Percentiles rank a stretch among this genome's conserved stretches.
These are phyloP conservation scores for Kingdonia uniflora DNA, from an alignment of 164 flowering plant species.

Conservation along the genomic window DNA sequence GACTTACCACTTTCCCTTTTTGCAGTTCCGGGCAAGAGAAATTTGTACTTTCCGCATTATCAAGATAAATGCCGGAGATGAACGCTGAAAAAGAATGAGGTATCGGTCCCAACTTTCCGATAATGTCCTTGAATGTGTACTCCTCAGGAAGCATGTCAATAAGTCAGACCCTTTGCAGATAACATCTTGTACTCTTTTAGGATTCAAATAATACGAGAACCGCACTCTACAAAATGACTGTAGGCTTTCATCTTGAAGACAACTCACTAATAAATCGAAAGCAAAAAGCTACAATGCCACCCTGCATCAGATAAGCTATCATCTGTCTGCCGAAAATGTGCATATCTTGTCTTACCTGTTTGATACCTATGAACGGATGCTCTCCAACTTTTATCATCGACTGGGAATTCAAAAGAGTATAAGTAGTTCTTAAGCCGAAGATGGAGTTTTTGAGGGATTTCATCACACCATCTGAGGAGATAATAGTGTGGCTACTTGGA, in stretches of 20 bases:
- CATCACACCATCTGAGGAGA: slow-evolving; percentile 85
- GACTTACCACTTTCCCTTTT: slow-evolving; percentile 22
- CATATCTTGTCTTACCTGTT: slow-evolving; percentile 65
- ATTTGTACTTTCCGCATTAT: slow-evolving; percentile 40
- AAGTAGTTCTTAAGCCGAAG: slow-evolving; percentile 69
- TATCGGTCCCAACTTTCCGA: slow-evolving; percentile 54
- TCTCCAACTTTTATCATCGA: slow-evolving; percentile 82
- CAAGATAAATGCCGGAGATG: slow-evolving; percentile 42
- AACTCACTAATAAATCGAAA: slow-evolving; percentile 62
- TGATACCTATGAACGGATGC: slow-evolving; percentile 81
- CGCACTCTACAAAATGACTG: slow-evolving; percentile 75
- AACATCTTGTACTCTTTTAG: slow-evolving; percentile 55
- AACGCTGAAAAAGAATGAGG: slow-evolving; percentile 49
- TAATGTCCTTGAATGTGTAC: slow-evolving; percentile 48
- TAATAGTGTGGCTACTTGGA: slow-evolving; percentile 79
- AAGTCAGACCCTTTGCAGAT: slow-evolving; percentile 58
- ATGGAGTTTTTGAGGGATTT: slow-evolving; percentile 59
- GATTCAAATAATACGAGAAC: slow-evolving; percentile 56
- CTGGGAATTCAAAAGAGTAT: slow-evolving; percentile 76
- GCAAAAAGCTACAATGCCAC: slow-evolving; percentile 94
- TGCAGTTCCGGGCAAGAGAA: slow-evolving; percentile 53
- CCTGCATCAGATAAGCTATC: slow-evolving; percentile 73
- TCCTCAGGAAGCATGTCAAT: slow-evolving; percentile 57
- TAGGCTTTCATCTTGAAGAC: slow-evolving; percentile 96
- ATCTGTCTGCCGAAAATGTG: slow-evolving; percentile 76